A percentile compares a stretch with the other conserved stretches of the same genome.
These are phyloP conservation scores for Podospora didyma DNA, from an alignment of 495 filamentous ascomycete species.

Conservation along the genomic window DNA sequence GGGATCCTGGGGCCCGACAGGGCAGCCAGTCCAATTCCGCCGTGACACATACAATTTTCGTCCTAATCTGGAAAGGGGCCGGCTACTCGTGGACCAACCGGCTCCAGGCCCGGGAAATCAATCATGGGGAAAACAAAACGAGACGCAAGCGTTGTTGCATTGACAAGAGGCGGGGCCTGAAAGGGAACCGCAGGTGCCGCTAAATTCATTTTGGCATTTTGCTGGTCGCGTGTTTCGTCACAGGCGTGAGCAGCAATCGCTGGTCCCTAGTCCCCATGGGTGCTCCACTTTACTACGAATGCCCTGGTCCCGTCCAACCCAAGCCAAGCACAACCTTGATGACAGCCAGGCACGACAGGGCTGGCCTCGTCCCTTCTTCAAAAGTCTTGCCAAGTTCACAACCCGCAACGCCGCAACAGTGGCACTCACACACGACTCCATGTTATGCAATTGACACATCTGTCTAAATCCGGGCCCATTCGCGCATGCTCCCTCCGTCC, in stretches of 20 bases:
- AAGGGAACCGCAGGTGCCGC: constrained; percentile 8
- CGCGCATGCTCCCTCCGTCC: neutral
- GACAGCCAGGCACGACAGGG: neutral
- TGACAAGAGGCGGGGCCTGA: neutral
- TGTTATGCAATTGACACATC: too few species aligned
- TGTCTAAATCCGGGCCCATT: neutral
- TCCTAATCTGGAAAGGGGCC: neutral
- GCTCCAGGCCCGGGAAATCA: neutral
- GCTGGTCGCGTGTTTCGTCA: constrained; percentile 20
- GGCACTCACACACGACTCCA: too few species aligned
- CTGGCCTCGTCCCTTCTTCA: neutral
- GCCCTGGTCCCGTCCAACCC: too few species aligned
- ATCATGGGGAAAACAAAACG: neutral
- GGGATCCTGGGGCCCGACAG: neutral
- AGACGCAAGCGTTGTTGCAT: neutral
- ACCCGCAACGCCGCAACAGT: neutral
- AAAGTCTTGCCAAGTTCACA: neutral
- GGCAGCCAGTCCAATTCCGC: neutral
- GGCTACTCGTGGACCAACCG: neutral
- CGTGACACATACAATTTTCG: neutral
- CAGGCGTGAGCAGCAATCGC: constrained; percentile 1
- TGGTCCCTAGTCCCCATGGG: neutral
- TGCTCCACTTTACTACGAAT: too few species aligned
- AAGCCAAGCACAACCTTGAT: neutral
- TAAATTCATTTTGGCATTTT: constrained; percentile 1